Evolutionary conservation across 2,329 filamentous ascomycete species (phyloP), one percentile per base, ranked within the genome.

Genomic region (Aspergillus sp.): DNA sequence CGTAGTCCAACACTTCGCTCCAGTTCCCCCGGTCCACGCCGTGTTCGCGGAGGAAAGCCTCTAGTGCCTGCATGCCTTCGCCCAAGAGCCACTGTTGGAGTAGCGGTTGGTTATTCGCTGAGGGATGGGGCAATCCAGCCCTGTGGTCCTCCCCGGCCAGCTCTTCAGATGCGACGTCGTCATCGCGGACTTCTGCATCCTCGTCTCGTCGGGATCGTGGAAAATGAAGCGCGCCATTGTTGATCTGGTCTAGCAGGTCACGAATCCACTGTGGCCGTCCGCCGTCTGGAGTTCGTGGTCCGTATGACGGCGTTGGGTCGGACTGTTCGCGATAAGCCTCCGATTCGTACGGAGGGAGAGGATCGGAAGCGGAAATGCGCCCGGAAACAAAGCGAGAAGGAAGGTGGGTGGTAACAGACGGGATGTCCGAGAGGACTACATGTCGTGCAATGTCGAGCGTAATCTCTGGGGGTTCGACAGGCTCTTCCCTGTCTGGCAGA

Each of bases 311-410:
- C 0, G 58, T 56, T 29, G 65, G 65, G 38, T 67, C 57, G 4
- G 59, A 57, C 47, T 68, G 65, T 45, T 64, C 57, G 29, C 57
- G 58, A 46, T 57, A 61, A 29, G 65, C 66, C 41, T 68, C 62
- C 1, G 66, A 68, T 46, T 79, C 69, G 0, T 76, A 66, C 1
- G 89, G 90, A 19, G 89, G 88, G 9, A 95, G 70, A 1, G 88
- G 88, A 60, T 95, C 90, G 26, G 88, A 93, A 12, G 87, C 80
- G 52, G 85, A 89, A 2, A 83, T 82, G 41, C 81, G 73, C 32
- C 75, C 72, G 12, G 77, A 73, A 7, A 88, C 81, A 56, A 88
- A 77, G 6, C 71, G 68, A 1, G 75, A 73, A 1, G 89, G 87
- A 5, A 93, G 75, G 35, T 85, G 72, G 0, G 79, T 76, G 56